Evolutionary conservation across 1,284 basidiomycete species (phyloP).

Genomic region (Leccinum pachyderme): DNA sequence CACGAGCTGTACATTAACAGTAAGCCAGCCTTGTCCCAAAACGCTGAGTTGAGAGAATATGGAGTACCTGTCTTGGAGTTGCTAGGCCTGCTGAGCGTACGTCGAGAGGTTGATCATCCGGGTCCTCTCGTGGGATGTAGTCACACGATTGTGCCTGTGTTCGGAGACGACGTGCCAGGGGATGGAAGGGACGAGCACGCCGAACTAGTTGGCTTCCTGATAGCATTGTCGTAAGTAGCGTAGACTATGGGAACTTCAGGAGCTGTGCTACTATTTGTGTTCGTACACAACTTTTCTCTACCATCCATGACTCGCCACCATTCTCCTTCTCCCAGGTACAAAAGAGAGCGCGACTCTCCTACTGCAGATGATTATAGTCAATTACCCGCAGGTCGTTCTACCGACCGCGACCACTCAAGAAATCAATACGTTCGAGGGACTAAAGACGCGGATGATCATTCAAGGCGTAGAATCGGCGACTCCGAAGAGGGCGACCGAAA

Average conservation of each 20-base stretch:
- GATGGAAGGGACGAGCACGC: slow-evolving; percentile 20
- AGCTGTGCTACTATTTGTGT: slow-evolving; percentile 5
- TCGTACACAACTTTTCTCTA: slow-evolving; percentile 1
- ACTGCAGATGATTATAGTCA: slow-evolving; percentile 32
- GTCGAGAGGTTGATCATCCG: slow-evolving; percentile 23
- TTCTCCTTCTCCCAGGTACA: slow-evolving; percentile 48
- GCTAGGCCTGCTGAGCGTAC: slow-evolving; percentile 47
- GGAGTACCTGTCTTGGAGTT: slow-evolving; percentile 66
- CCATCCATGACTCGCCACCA: slow-evolving; percentile 33
- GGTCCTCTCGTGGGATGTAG: slow-evolving; percentile 34
- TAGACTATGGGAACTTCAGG: not conserved
- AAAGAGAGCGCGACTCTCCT: slow-evolving; percentile 32
- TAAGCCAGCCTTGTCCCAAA: slow-evolving; percentile 5
- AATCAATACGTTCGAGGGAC: slow-evolving; percentile 40
- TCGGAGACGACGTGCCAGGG: slow-evolving; percentile 33
- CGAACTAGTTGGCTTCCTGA: slow-evolving; percentile 17
- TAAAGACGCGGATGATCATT: slow-evolving; percentile 39
- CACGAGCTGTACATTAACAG: slow-evolving; percentile 55
- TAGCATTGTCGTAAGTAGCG: slow-evolving; percentile 15
- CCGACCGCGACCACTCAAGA: slow-evolving; percentile 38
- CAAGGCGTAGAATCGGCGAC: slow-evolving; percentile 42
- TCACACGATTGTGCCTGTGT: slow-evolving; percentile 46
- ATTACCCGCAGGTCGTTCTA: slow-evolving; percentile 43
- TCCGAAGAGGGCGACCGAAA: slow-evolving; percentile 42
- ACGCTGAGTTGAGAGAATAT: not conserved